phyloP scores from a whole-genome alignment of 306 rosid species.

The Citrullus mucosospermus region DNA sequence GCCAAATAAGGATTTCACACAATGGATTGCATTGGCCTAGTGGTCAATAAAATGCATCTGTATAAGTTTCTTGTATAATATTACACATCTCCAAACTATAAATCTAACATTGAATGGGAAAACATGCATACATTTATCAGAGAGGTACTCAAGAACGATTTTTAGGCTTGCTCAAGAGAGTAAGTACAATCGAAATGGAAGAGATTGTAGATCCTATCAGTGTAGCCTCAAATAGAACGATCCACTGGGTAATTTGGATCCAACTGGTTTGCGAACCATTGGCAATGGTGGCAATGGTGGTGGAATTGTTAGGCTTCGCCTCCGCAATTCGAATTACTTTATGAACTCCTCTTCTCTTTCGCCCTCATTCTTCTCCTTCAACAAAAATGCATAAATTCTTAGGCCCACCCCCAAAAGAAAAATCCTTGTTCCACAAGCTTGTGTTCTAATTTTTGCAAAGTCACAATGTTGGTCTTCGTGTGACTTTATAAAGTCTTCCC shows the following conservation, averaged over 20 bases:
- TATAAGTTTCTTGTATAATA: neutral
- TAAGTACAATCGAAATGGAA: neutral
- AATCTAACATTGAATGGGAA: neutral
- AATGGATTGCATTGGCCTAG: neutral
- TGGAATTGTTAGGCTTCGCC: slow-evolving; percentile 10
- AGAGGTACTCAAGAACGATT: neutral
- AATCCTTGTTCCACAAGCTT: no score
- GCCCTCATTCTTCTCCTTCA: slow-evolving; percentile 1
- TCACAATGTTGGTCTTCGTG: neutral
- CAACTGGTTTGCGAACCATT: neutral
- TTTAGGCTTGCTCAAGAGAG: no score
- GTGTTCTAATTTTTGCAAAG: neutral
- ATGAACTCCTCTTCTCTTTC: neutral
- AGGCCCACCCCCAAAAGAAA: no score
- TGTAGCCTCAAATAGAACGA: neutral
- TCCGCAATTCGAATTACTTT: slow-evolving; percentile 19
- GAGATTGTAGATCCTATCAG: neutral
- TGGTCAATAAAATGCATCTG: neutral
- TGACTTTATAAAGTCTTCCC: neutral
- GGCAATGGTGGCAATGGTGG: neutral
- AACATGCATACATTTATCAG: neutral
- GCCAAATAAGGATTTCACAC: neutral
- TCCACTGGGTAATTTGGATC: no score
- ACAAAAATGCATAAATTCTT: neutral
- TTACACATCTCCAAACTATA: neutral